A percentile compares a stretch with the other conserved stretches of the same genome.
Evolutionary conservation across 1,139 yeast genomes (phyloP).

Genomic region (Kodamaea suecica): DNA sequence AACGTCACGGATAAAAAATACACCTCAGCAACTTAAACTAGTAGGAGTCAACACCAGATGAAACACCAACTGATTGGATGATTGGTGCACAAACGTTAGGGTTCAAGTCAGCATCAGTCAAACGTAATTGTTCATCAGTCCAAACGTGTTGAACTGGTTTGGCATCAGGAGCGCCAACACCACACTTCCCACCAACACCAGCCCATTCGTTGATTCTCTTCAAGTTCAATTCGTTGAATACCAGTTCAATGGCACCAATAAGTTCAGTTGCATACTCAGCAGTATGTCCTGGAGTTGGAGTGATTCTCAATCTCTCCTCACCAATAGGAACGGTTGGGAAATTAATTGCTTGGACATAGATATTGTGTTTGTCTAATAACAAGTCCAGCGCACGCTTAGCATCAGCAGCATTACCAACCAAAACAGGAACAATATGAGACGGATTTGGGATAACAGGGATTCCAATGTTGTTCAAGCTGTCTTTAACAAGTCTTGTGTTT

Average conservation of each 20-base stretch:
- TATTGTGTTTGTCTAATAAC: slow-evolving; percentile 76
- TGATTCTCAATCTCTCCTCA: slow-evolving; percentile 90
- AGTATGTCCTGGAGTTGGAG: slow-evolving; percentile 97
- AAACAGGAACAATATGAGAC: slow-evolving; percentile 92
- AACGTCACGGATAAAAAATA: neutral
- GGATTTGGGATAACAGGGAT: slow-evolving; percentile 98
- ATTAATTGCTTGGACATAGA: slow-evolving; percentile 96
- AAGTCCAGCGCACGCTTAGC: slow-evolving; percentile 91
- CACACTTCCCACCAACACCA: slow-evolving; percentile 77
- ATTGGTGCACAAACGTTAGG: slow-evolving; percentile 62
- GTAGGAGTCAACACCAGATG: slow-evolving; percentile 54
- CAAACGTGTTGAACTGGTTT: slow-evolving; percentile 58
- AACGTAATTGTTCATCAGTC: slow-evolving; percentile 75
- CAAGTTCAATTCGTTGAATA: slow-evolving; percentile 71
- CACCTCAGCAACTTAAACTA: neutral
- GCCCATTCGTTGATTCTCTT: slow-evolving; percentile 80
- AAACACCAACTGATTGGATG: slow-evolving; percentile 58
- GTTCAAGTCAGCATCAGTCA: slow-evolving; percentile 61
- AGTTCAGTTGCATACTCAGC: slow-evolving; percentile 72
- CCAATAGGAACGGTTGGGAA: slow-evolving; percentile 98
- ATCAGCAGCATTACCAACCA: slow-evolving; percentile 89
- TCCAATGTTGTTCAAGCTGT: slow-evolving; percentile 63
- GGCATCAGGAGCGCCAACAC: slow-evolving; percentile 64
- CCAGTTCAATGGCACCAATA: slow-evolving; percentile 73
- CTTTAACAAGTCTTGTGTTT: slow-evolving; percentile 82